Evolutionary conservation across 257 asterid species (phyloP), one percentile per base, ranked within the genome.

Genomic region (Leptodermis oblonga): DNA sequence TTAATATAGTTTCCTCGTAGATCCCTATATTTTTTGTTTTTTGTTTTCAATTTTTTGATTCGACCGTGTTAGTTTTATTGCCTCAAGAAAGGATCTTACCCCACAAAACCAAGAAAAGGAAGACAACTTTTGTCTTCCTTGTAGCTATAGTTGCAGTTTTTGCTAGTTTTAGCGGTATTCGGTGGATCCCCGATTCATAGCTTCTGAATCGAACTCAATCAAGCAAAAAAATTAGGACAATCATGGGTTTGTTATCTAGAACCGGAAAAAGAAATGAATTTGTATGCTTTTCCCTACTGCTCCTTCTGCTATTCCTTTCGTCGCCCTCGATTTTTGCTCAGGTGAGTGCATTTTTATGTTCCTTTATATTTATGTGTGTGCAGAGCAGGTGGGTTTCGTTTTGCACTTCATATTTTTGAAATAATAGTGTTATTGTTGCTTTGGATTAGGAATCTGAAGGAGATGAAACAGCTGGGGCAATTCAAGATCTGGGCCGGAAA

Each of bases 401-500:
- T 51, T 22, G 23, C 30, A 15, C 31, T 60, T 66, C 34, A 49
- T 66, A 13, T 48, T 8, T 58, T 41, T 53, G 33, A 59, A n/a
- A 52, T 54, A 36, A 36, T 14, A 37, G 41, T n/a, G 23, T 51
- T 62, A 18, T 69, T 62, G 11, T 45, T 33, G 60, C 39, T 67
- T 46, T 59, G 65, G 56, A 53, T 49, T 72, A 86, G 87, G 88
- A 82, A 73, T 76, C 78, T 72, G 88, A 73, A 75, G 53, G 59
- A 54, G 82, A 74, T 52, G 87, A 79, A 36, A 71, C 84, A 18
- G 64, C 42, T 46, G 76, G 76, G 59, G 58, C 73, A 55, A 73
- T 74, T 43, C 72, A 23, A 77, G 86, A 86, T 87, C 95, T 87
- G 77, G 88, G 92, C 37, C 86, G 92, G 65, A 88, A 86, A 37